phyloP scores from a whole-genome alignment of 2,329 filamentous ascomycete species.

The Ceratocystis alfenasii region DNA sequence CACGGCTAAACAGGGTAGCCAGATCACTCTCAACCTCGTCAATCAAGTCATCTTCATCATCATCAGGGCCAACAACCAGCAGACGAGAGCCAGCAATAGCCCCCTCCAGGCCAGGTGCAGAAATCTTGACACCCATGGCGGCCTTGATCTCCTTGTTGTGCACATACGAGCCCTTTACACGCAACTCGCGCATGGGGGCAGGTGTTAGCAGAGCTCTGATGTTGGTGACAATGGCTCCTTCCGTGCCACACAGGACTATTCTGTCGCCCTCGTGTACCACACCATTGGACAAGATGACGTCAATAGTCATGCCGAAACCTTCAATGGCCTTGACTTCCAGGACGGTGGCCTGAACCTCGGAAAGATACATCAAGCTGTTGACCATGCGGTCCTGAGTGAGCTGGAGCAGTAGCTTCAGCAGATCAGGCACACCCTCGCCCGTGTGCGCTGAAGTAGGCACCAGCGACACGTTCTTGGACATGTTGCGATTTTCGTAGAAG shows the following conservation, averaged over 20 bases:
- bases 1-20: slow-evolving; percentile 77
- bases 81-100: slow-evolving; percentile 93
- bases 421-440: slow-evolving; percentile 97
- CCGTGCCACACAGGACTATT: slow-evolving; percentile 90
- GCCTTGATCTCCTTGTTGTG: slow-evolving; percentile 99
- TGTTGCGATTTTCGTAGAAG: slow-evolving; percentile 95
- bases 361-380: slow-evolving; percentile 92
- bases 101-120: slow-evolving; percentile 85
- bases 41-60: slow-evolving; percentile 92
- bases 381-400: slow-evolving; percentile 97
- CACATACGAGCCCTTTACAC: slow-evolving; percentile 90
- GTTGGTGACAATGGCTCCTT: slow-evolving; percentile 88
- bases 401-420: slow-evolving; percentile 88
- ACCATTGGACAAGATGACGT: slow-evolving; percentile 93
- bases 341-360: slow-evolving; percentile 93
- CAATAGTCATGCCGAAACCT: slow-evolving; percentile 96
- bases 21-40: slow-evolving; percentile 95
- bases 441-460: slow-evolving; percentile 95
- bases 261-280: slow-evolving; percentile 87
- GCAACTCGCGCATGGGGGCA: slow-evolving; percentile 81
- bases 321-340: slow-evolving; percentile 99
- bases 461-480: slow-evolving; percentile 88
- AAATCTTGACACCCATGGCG: slow-evolving; percentile 96
- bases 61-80: slow-evolving; percentile 84
- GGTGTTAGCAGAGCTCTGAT: slow-evolving; percentile 90